Percentiles rank a stretch among this genome's conserved stretches.
These are phyloP conservation scores for Ligustrum vulgare DNA, from an alignment of 257 asterid genomes.

Conservation along the genomic window DNA sequence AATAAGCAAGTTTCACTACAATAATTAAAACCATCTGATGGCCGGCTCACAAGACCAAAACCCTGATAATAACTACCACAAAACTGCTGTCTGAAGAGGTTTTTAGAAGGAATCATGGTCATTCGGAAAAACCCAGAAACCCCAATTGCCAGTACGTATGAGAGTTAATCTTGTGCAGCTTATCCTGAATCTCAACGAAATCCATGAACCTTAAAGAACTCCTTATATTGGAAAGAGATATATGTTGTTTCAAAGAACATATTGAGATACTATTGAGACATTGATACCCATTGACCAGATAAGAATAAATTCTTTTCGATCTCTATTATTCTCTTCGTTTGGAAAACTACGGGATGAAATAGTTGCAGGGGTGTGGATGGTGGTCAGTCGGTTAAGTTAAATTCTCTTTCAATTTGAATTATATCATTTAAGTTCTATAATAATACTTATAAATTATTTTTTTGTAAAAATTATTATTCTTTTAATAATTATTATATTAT, in stretches of 20 bases:
- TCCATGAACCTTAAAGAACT: slow-evolving; percentile 36
- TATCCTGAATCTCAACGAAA: slow-evolving; percentile 1
- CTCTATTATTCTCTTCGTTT: slow-evolving; percentile 73
- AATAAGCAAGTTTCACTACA: slow-evolving; percentile 7
- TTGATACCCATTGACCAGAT: slow-evolving; percentile 54
- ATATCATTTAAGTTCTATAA: no score
- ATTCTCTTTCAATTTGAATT: no score
- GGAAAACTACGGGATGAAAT: slow-evolving; percentile 58
- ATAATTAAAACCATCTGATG: slow-evolving; percentile 36
- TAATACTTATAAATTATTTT: no score
- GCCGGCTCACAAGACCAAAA: slow-evolving; percentile 37
- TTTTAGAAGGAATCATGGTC: slow-evolving; percentile 65
- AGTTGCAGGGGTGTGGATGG: slow-evolving; percentile 48
- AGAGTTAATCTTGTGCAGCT: background rate
- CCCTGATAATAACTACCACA: slow-evolving; percentile 26
- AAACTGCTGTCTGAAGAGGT: slow-evolving; percentile 27
- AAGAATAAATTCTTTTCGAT: slow-evolving; percentile 33
- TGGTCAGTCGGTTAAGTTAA: slow-evolving; percentile 56
- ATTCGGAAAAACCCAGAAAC: slow-evolving; percentile 37
- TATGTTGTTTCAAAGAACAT: slow-evolving; percentile 27
- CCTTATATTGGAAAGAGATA: slow-evolving; percentile 12
- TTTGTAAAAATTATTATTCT: no score
- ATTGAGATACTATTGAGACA: slow-evolving; percentile 25
- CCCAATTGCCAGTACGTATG: slow-evolving; percentile 14
- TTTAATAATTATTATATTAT: no score